Conservation (phyloP, 129 eudicot species). For the Rutidosis leptorrhynchoides region DNA sequence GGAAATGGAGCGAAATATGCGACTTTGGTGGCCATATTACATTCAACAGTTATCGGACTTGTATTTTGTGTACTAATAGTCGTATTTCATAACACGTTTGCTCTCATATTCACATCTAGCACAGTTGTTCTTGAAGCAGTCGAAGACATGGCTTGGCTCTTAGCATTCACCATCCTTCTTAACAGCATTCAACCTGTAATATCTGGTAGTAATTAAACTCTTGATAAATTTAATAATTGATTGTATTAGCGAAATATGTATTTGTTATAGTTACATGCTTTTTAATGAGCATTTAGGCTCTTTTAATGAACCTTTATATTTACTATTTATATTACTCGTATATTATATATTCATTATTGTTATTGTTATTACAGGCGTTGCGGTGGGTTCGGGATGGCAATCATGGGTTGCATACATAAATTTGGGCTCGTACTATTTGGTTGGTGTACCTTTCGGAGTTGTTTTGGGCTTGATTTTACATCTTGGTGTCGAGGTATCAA, state of each 20-base stretch:
- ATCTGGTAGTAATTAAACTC: conserved; percentile 46
- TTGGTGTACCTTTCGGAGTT: conserved; percentile 76
- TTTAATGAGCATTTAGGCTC: too few relatives aligned
- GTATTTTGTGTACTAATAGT: conserved; percentile 44
- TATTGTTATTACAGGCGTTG: conserved; percentile 51
- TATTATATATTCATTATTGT: too few relatives aligned
- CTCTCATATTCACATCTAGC: conserved; percentile 61
- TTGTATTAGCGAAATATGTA: too few relatives aligned
- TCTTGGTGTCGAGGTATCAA: conserved; percentile 53
- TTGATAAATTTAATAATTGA: not conserved
- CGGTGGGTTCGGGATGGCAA: conserved; percentile 95
- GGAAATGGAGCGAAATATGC: conserved; percentile 79
- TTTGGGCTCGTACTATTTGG: conserved; percentile 58
- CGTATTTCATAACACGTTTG: conserved; percentile 42
- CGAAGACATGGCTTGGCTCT: conserved; percentile 49
- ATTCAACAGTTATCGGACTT: conserved; percentile 56
- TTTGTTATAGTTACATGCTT: too few relatives aligned
- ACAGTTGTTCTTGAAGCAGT: conserved; percentile 52
- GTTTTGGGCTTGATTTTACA: conserved; percentile 52
- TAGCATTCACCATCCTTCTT: conserved; percentile 72
- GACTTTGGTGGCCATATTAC: conserved; percentile 48
- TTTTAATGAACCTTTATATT: too few relatives aligned
- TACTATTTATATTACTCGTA: too few relatives aligned
- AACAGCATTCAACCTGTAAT: conserved; percentile 83
- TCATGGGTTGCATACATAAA: conserved; percentile 75